Percentiles rank a stretch among this genome's conserved stretches.
Conservation (phyloP, 495 filamentous ascomycete species). For the Podospora sp. region DNA sequence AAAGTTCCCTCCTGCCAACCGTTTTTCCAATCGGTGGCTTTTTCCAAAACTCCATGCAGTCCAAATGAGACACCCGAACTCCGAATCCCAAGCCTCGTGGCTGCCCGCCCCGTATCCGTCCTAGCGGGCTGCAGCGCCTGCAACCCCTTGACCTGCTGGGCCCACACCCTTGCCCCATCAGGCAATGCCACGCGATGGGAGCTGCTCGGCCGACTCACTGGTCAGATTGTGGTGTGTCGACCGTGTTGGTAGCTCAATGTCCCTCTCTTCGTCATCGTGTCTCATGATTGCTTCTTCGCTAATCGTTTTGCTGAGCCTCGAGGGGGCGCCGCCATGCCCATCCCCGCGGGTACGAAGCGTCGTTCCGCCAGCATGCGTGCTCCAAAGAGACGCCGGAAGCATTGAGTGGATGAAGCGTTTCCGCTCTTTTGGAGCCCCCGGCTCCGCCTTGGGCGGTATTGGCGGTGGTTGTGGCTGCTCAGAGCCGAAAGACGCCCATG, state of each 20-base stretch:
- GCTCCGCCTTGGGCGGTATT: neutral
- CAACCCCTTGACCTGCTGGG: neutral
- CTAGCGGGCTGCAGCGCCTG: neutral
- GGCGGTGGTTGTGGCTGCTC: neutral
- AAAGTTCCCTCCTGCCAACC: neutral
- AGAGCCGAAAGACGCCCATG: constrained; percentile 12
- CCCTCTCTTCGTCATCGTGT: neutral
- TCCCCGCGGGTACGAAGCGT: neutral
- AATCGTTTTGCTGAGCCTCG: constrained; percentile 5
- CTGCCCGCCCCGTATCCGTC: neutral
- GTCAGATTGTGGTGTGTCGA: neutral
- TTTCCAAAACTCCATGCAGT: neutral
- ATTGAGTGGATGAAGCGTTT: constrained; percentile 18
- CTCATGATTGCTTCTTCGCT: constrained; percentile 14
- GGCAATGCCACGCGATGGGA: neutral
- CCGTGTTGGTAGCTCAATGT: neutral
- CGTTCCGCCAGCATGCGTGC: constrained; percentile 7
- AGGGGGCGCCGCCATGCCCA: neutral
- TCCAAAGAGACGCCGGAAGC: constrained; percentile 21
- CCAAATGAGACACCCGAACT: neutral
- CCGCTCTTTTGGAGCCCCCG: neutral
- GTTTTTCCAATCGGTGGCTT: neutral
- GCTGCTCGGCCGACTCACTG: neutral
- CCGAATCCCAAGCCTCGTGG: neutral
- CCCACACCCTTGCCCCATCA: neutral